phyloP scores from a whole-genome alignment of 768 basidiomycete species.

The Auricularia heimuer region DNA sequence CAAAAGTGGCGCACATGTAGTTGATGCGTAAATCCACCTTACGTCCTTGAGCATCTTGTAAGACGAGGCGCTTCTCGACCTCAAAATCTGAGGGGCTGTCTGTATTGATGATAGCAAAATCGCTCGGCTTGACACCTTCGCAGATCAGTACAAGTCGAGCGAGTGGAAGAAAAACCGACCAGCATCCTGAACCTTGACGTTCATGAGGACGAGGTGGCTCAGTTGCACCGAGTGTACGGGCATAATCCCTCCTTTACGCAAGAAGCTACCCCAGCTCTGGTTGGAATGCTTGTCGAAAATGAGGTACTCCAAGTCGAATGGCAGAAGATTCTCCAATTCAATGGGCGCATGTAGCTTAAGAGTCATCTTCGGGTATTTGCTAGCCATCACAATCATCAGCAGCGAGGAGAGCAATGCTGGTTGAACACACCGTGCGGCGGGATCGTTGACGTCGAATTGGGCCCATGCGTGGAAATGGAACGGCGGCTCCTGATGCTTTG shows the following conservation, averaged over 20 bases:
- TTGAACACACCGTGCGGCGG: constrained; percentile 40
- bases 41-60: constrained; percentile 64
- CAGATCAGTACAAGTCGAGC: constrained; percentile 1
- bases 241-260: constrained; percentile 88
- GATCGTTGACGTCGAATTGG: constrained; percentile 57
- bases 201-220: constrained; percentile 79
- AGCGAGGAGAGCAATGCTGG: neutral
- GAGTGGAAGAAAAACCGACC: constrained; percentile 34
- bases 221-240: constrained; percentile 95
- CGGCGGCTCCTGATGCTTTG: constrained; percentile 69
- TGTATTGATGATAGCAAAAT: constrained; percentile 95
- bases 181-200: constrained; percentile 84
- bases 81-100: constrained; percentile 86
- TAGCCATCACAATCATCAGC: constrained; percentile 21
- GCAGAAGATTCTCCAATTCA: constrained; percentile 90
- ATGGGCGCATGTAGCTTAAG: constrained; percentile 85
- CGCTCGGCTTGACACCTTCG: constrained; percentile 82
- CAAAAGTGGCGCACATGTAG: constrained; percentile 58
- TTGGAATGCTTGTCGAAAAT: constrained; percentile 93
- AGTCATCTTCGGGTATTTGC: constrained; percentile 76
- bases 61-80: constrained; percentile 57
- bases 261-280: constrained; percentile 89
- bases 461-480: constrained; percentile 94
- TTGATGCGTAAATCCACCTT: constrained; percentile 79
- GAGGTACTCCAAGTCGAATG: constrained; percentile 91